phyloP scores from a whole-genome alignment of 2,329 filamentous ascomycete species.

The Sclerotinia glacialis region DNA sequence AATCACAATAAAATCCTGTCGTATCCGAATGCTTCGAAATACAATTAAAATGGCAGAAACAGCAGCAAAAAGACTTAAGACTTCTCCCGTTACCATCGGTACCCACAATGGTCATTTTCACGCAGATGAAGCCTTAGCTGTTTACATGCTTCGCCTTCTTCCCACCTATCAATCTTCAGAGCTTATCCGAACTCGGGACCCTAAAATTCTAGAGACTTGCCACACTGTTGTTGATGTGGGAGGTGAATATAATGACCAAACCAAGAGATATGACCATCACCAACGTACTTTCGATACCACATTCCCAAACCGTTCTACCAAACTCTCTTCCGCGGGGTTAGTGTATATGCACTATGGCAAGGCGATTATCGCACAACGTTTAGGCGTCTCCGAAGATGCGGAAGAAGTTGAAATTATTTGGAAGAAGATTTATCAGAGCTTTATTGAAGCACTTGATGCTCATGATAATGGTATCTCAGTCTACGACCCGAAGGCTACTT shows the following conservation, averaged over 20 bases:
- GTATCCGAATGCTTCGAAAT: constrained; percentile 45
- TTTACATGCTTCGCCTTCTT: constrained; percentile 89
- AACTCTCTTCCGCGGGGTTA: constrained; percentile 88
- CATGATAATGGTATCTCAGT: constrained; percentile 92
- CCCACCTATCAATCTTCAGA: constrained; percentile 71
- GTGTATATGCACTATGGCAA: constrained; percentile 96
- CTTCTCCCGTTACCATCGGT: constrained; percentile 59
- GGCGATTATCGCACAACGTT: constrained; percentile 70
- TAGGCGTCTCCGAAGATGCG: constrained; percentile 58
- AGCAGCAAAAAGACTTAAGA: constrained; percentile 81
- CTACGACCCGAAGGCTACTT: constrained; percentile 70
- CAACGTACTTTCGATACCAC: constrained; percentile 85
- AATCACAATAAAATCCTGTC: neutral
- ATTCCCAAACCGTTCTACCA: constrained; percentile 80
- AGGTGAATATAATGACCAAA: constrained; percentile 77
- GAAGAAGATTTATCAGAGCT: constrained; percentile 86
- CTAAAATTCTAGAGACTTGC: constrained; percentile 71
- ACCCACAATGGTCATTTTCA: constrained; percentile 99
- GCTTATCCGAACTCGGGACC: constrained; percentile 85
- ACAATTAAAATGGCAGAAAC: constrained; percentile 64
- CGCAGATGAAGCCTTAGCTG: constrained; percentile 94
- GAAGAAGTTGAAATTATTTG: constrained; percentile 73
- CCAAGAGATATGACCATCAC: constrained; percentile 92
- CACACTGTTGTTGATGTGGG: constrained; percentile 98
- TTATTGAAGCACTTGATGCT: constrained; percentile 93